These are phyloP conservation scores for Cryomyces antarcticus DNA, from an alignment of 495 filamentous ascomycete species.

Conservation along the genomic window DNA sequence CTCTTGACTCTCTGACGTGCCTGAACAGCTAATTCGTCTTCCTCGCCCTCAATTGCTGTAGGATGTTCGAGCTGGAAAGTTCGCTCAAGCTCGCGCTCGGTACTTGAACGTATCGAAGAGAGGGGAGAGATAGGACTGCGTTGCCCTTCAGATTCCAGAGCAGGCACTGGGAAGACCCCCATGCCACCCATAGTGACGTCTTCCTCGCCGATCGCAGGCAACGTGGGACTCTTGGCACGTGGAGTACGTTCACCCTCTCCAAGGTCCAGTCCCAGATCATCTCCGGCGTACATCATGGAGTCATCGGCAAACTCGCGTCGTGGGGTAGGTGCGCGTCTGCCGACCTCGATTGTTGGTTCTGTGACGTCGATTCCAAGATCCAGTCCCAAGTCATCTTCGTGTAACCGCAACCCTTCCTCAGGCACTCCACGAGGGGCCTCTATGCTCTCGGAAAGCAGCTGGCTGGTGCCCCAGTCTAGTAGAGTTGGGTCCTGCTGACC, in stretches of 20 bases:
- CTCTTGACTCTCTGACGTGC: slow-evolving; percentile 53
- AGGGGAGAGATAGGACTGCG: slow-evolving; percentile 47
- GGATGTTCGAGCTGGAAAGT: slow-evolving; percentile 25
- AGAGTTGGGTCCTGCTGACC: slow-evolving; percentile 12
- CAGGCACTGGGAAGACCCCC: slow-evolving; percentile 26
- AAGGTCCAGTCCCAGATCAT: slow-evolving; percentile 29
- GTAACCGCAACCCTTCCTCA: slow-evolving; percentile 30
- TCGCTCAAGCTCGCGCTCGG: slow-evolving; percentile 34
- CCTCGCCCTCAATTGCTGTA: slow-evolving; percentile 27
- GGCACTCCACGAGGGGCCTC: slow-evolving; percentile 7
- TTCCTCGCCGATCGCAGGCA: slow-evolving; percentile 14
- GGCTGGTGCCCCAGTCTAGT: slow-evolving; percentile 18
- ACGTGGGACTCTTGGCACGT: not conserved
- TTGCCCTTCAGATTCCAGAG: slow-evolving; percentile 23
- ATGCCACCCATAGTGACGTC: slow-evolving; percentile 43
- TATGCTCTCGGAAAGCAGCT: slow-evolving; percentile 13
- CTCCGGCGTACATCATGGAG: slow-evolving; percentile 17
- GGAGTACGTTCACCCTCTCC: slow-evolving; percentile 12
- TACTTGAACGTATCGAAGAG: slow-evolving; percentile 31
- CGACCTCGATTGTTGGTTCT: not conserved
- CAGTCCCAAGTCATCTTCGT: slow-evolving; percentile 25
- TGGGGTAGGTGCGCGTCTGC: not conserved
- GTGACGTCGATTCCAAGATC: slow-evolving; percentile 23
- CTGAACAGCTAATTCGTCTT: slow-evolving; percentile 26
- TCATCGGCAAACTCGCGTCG: slow-evolving; percentile 15